Evolutionary conservation across 164 flowering plant genomes (phyloP).

Genomic region (Hamamelis virginiana): DNA sequence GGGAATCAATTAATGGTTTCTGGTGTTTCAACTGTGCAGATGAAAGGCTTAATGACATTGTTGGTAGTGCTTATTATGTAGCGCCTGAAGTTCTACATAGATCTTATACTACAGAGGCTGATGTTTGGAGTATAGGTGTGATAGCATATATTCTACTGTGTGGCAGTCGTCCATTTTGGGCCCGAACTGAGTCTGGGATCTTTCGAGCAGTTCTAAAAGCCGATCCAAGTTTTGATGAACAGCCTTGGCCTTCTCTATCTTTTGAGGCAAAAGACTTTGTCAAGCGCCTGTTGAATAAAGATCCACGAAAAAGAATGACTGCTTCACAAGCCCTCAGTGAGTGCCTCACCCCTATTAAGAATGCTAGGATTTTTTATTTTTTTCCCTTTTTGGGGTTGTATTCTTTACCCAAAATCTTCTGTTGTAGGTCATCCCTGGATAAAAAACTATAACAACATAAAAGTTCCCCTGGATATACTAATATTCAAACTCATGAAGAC

Average conservation of each 20-base stretch:
- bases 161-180: slow-evolving; percentile 77
- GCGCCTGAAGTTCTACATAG: slow-evolving; percentile 71
- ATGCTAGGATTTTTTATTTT: neutral
- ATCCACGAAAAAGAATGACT: slow-evolving; percentile 62
- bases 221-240: slow-evolving; percentile 64
- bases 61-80: slow-evolving; percentile 70
- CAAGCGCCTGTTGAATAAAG: slow-evolving; percentile 59
- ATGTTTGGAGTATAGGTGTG: slow-evolving; percentile 70
- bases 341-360: slow-evolving; percentile 13
- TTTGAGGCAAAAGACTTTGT: slow-evolving; percentile 63
- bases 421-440: slow-evolving; percentile 67
- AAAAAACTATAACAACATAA: slow-evolving; percentile 30
- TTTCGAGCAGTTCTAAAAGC: slow-evolving; percentile 65
- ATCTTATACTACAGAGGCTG: slow-evolving; percentile 55
- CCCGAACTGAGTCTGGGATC: slow-evolving; percentile 69
- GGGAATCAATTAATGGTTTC: neutral
- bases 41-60: slow-evolving; percentile 70
- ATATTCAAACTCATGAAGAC: slow-evolving; percentile 51
- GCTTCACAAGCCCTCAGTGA: slow-evolving; percentile 67
- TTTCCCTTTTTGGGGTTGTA: neutral
- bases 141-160: slow-evolving; percentile 57
- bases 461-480: slow-evolving; percentile 48
- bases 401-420: slow-evolving; percentile 2
- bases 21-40: slow-evolving; percentile 33
- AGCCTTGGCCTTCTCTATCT: slow-evolving; percentile 66